Conservation (phyloP, 768 basidiomycete genomes). For the Rhodotorula toruloides region DNA sequence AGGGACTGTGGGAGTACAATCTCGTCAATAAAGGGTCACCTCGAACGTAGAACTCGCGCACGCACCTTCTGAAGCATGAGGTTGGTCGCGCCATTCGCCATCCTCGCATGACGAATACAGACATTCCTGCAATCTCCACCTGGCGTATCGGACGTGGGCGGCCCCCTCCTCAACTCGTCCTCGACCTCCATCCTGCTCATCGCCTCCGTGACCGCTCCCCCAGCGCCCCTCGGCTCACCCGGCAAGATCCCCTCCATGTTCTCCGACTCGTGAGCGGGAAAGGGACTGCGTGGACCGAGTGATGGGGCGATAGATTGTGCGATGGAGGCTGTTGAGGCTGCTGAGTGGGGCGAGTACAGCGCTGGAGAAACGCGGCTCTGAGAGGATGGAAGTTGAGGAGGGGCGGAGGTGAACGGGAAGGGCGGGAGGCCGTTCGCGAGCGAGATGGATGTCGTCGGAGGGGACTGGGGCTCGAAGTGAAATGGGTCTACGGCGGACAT, state of each 20-base stretch:
- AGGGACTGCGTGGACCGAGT: conserved; percentile 7
- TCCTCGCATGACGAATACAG: conserved; percentile 87
- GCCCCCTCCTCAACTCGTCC: conserved; percentile 31
- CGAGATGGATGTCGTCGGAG: conserved; percentile 4
- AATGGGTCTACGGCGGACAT: conserved; percentile 14
- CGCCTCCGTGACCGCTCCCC: not conserved
- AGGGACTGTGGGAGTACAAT: conserved; percentile 60
- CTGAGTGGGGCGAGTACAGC: conserved; percentile 24
- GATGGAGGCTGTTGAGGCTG: conserved; percentile 13
- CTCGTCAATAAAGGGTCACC: too few species aligned
- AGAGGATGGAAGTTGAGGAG: not conserved
- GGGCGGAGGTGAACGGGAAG: conserved; percentile 9
- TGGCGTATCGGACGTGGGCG: conserved; percentile 30
- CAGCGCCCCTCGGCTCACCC: not conserved
- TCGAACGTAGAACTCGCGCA: too few species aligned
- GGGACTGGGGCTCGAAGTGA: conserved; percentile 29
- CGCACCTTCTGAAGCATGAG: conserved; percentile 81
- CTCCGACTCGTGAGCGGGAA: conserved; percentile 4
- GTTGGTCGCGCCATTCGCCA: conserved; percentile 93
- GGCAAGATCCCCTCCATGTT: conserved; percentile 19
- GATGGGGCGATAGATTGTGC: conserved; percentile 16
- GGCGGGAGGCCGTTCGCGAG: not conserved
- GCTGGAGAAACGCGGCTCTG: conserved; percentile 24
- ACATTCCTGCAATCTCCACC: conserved; percentile 58
- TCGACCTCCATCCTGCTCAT: conserved; percentile 22